Evolutionary conservation across 345 rosid species (phyloP).

Genomic region (Populus pruinosa): DNA sequence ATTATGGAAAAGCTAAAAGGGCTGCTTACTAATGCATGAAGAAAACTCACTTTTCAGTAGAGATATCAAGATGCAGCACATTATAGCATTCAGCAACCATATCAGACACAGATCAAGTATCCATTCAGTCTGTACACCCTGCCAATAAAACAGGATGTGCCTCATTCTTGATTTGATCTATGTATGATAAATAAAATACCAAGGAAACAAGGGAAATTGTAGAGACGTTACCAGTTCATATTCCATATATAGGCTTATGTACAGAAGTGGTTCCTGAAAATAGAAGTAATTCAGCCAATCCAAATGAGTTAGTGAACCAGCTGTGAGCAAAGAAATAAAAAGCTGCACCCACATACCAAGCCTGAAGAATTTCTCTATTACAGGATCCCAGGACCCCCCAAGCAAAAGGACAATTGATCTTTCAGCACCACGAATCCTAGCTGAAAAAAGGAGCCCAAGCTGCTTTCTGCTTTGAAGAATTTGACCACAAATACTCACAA

Average conservation of each 20-base stretch:
- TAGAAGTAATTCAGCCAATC: not conserved
- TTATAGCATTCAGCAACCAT: not conserved
- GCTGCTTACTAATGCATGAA: not conserved
- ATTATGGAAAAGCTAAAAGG: not conserved
- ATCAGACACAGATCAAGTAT: not conserved
- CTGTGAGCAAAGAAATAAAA: not conserved
- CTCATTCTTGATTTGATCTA: not conserved
- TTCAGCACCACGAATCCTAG: not conserved
- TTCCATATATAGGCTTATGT: not conserved
- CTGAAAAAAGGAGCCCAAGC: not conserved
- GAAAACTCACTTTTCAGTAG: not conserved
- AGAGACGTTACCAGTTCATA: not conserved
- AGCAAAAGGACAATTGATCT: not conserved
- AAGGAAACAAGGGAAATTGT: not conserved
- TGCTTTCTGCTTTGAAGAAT: constrained; percentile 3
- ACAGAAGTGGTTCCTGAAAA: not conserved
- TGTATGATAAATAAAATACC: not conserved
- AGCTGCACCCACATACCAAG: not conserved
- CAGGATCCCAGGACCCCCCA: not conserved
- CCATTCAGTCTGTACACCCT: not conserved
- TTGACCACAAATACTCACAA: constrained; percentile 11
- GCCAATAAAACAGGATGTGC: not conserved
- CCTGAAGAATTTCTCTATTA: not conserved
- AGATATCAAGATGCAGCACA: not conserved
- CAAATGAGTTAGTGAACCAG: not conserved